Evolutionary conservation across 352 stramenopile species (phyloP).

Genomic region (Pythium periplocum): DNA sequence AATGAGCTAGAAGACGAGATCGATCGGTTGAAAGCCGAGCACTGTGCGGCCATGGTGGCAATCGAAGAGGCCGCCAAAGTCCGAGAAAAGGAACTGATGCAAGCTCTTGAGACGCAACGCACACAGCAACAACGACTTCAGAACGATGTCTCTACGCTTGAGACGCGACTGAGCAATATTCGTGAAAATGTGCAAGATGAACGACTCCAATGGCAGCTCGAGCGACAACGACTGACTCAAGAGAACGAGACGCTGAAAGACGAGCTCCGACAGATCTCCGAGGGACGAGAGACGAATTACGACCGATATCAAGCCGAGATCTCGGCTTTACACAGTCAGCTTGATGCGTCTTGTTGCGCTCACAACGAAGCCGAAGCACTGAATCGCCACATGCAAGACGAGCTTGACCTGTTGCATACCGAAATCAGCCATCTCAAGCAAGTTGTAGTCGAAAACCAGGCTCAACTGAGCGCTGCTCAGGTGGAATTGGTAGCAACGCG

Average conservation of each 20-base stretch:
- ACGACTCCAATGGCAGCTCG: slow-evolving; percentile 24
- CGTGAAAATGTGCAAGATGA: slow-evolving; percentile 37
- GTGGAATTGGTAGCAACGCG: not conserved
- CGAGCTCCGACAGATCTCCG: slow-evolving; percentile 4
- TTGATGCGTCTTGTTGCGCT: slow-evolving; percentile 1
- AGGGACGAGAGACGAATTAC: slow-evolving; percentile 1
- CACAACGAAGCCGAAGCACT: not conserved
- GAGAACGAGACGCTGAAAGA: slow-evolving; percentile 13
- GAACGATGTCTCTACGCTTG: slow-evolving; percentile 46
- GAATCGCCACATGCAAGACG: slow-evolving; percentile 10
- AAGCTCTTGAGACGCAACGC: slow-evolving; percentile 23
- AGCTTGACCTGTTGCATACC: not conserved
- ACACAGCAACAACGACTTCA: slow-evolving; percentile 44
- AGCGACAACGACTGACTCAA: slow-evolving; percentile 16
- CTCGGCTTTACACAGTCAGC: slow-evolving; percentile 1
- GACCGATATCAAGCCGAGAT: slow-evolving; percentile 2
- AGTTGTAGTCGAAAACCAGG: not conserved
- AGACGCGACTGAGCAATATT: slow-evolving; percentile 25
- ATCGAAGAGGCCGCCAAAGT: slow-evolving; percentile 26
- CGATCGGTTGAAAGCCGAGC: slow-evolving; percentile 39
- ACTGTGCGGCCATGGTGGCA: slow-evolving; percentile 28
- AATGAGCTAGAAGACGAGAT: slow-evolving; percentile 62
- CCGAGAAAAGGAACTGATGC: slow-evolving; percentile 25
- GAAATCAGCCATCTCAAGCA: too few relatives aligned
- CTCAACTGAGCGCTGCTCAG: not conserved